phyloP scores from a whole-genome alignment of 2,329 filamentous ascomycete species.

The Aspergillus fijiensis region DNA sequence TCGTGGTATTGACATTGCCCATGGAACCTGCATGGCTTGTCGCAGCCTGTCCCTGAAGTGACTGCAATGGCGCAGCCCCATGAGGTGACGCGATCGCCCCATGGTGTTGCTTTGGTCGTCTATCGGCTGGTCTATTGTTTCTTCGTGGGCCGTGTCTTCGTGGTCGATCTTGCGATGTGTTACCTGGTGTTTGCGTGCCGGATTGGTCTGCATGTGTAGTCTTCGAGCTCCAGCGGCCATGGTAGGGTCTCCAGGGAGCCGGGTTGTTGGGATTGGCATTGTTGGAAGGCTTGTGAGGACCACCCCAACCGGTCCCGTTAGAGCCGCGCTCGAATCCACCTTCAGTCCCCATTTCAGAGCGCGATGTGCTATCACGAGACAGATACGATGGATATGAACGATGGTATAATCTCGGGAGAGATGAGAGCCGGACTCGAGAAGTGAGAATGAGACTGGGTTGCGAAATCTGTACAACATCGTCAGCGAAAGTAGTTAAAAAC shows the following conservation, averaged over 20 bases:
- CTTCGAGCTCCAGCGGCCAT: constrained; percentile 20
- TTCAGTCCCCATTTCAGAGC: background rate
- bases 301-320: constrained; percentile 4
- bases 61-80: background rate
- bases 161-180: background rate
- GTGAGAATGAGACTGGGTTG: background rate
- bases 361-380: background rate
- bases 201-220: constrained; percentile 3
- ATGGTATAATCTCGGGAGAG: background rate
- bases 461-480: background rate
- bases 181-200: background rate
- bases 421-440: background rate
- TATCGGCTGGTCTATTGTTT: background rate
- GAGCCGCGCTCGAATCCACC: background rate
- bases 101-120: background rate
- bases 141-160: constrained; percentile 5
- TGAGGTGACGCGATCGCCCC: background rate
- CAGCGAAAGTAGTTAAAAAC: background rate
- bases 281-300: background rate
- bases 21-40: background rate
- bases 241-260: constrained; percentile 21
- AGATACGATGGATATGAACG: background rate
- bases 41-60: background rate
- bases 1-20: background rate
- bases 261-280: background rate